These are phyloP conservation scores for Penicillium canariense DNA, from an alignment of 495 filamentous ascomycete species.

Conservation along the genomic window DNA sequence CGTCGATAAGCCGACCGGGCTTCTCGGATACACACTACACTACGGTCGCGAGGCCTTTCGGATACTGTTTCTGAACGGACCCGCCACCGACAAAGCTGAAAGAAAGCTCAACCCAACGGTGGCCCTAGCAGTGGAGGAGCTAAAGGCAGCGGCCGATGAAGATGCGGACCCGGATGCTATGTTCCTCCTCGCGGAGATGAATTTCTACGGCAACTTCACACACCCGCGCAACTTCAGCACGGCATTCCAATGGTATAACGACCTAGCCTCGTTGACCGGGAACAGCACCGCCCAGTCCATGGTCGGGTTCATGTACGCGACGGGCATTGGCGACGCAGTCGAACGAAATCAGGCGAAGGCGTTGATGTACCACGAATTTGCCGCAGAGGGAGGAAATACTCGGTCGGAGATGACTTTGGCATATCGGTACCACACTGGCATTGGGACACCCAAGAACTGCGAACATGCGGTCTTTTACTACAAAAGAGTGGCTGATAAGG, in stretches of 20 bases:
- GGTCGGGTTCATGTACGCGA: conserved; percentile 95
- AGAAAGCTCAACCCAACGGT: conserved; percentile 35
- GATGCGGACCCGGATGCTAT: conserved; percentile 80
- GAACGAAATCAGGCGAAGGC: conserved; percentile 89
- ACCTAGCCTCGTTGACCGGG: conserved; percentile 72
- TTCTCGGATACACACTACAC: conserved; percentile 45
- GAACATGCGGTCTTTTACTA: conserved; percentile 84
- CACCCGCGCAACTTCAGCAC: conserved; percentile 79
- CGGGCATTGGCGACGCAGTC: conserved; percentile 80
- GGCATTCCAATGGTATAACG: conserved; percentile 79
- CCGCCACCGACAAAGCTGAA: conserved; percentile 24
- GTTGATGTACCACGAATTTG: conserved; percentile 90
- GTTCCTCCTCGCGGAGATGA: conserved; percentile 89
- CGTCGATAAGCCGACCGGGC: conserved; percentile 41
- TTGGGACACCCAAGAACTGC: conserved; percentile 82
- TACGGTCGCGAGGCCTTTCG: conserved; percentile 49
- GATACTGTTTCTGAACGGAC: conserved; percentile 52
- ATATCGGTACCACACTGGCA: conserved; percentile 80
- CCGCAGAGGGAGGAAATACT: conserved; percentile 78
- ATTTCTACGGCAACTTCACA: conserved; percentile 92
- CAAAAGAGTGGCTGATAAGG: conserved; percentile 91
- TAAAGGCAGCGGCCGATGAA: conserved; percentile 70
- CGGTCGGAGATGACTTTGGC: conserved; percentile 92
- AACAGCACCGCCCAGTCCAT: conserved; percentile 93
- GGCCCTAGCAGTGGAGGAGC: conserved; percentile 61